A percentile compares a stretch with the other conserved stretches of the same genome.
These are phyloP conservation scores for Neckera pumila DNA, from an alignment of 225 moss, liverwort and hornwort species.

Conservation along the genomic window DNA sequence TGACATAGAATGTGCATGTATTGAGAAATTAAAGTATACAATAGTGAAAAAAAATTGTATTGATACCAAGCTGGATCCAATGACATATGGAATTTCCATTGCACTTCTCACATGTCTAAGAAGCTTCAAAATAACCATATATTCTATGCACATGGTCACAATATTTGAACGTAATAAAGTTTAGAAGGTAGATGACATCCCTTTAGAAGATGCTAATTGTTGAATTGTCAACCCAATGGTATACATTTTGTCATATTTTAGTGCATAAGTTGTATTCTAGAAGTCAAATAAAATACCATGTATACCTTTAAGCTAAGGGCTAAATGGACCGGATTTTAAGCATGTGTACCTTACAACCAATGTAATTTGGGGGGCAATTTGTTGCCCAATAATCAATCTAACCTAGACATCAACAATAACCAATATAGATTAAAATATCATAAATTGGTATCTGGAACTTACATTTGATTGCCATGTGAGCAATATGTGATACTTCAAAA, in stretches of 20 bases:
- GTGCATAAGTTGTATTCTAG: neutral
- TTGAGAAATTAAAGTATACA: neutral
- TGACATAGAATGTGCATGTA: neutral
- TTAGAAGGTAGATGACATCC: neutral
- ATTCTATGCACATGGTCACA: neutral
- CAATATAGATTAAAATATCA: no score
- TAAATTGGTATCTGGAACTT: no score
- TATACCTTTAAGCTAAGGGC: rapidly evolving
- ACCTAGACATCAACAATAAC: no score
- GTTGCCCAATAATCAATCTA: no score
- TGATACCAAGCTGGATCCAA: no score
- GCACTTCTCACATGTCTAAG: neutral
- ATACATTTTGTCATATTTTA: neutral
- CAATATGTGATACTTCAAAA: rapidly evolving
- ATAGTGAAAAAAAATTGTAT: neutral
- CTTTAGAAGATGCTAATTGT: neutral
- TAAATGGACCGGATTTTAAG: rapidly evolving
- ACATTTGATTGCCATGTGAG: neutral
- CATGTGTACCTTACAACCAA: neutral
- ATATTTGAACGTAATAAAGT: neutral
- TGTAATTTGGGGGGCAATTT: no score
- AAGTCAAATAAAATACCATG: neutral
- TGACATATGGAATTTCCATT: neutral
- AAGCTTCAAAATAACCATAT: neutral
- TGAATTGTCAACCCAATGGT: neutral